A percentile compares a stretch with the other conserved stretches of the same genome.
Conservation (phyloP, 129 eudicot species). For the Saussurea involucrata region DNA sequence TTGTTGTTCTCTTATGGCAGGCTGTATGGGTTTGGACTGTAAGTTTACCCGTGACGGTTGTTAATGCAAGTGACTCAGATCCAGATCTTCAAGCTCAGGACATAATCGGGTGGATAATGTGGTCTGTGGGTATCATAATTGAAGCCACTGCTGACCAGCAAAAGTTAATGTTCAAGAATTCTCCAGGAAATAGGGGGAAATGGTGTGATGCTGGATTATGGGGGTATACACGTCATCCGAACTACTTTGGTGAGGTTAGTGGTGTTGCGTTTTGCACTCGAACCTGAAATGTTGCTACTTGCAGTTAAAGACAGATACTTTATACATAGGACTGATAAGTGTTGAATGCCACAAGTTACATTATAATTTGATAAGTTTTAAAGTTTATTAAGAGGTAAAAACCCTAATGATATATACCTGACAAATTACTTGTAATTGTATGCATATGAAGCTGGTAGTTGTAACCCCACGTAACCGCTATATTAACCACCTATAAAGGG, state of each 20-base stretch:
- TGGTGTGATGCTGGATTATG: conserved; percentile 94
- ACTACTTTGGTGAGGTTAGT: conserved; percentile 95
- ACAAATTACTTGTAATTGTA: no score
- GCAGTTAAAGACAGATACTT: neutral
- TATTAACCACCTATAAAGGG: no score
- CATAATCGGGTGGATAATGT: conserved; percentile 91
- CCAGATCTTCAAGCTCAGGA: conserved; percentile 71
- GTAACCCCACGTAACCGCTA: no score
- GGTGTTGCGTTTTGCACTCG: no score
- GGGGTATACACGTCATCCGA: conserved; percentile 95
- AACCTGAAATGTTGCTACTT: no score
- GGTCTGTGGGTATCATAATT: conserved; percentile 60
- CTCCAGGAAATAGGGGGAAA: conserved; percentile 75
- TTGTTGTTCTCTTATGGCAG: conserved; percentile 38
- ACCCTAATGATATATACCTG: no score
- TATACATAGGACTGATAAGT: neutral
- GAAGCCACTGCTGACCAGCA: conserved; percentile 97
- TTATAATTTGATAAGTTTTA: no score
- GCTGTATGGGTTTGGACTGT: conserved; percentile 99
- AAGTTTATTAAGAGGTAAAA: no score
- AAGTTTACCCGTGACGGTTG: conserved; percentile 90
- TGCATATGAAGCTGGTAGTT: no score
- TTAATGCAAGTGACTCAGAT: conserved; percentile 72
- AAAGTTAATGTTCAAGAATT: conserved; percentile 70
- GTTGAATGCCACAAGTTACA: no score